Evolutionary conservation across 176 grass and related monocot genomes (phyloP).

Genomic region (sorghum (Sorghum bicolor)): DNA sequence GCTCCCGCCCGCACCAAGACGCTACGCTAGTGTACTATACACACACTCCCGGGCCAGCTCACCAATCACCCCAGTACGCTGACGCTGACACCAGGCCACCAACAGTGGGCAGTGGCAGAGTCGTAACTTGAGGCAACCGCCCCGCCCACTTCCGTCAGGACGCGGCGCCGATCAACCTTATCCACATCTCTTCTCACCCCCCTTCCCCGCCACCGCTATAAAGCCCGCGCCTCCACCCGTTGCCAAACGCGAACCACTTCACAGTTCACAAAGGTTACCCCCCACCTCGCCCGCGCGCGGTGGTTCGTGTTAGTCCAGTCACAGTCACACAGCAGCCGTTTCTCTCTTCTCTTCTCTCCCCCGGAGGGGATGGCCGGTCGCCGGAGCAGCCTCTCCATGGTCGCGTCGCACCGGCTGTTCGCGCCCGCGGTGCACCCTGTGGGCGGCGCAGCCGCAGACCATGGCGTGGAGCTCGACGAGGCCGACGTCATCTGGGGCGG

Average conservation of each 20-base stretch:
- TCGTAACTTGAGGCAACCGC: neutral
- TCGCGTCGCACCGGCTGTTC: slow-evolving; percentile 56
- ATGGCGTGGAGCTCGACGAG: slow-evolving; percentile 45
- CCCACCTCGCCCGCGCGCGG: neutral
- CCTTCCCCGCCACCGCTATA: slow-evolving; percentile 35
- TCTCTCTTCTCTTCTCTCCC: neutral
- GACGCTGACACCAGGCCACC: neutral
- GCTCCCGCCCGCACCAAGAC: no score
- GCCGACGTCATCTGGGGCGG: slow-evolving; percentile 75
- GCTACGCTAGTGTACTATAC: no score
- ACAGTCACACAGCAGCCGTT: neutral
- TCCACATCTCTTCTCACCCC: slow-evolving; percentile 31
- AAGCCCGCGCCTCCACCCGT: slow-evolving; percentile 19
- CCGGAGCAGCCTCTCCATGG: slow-evolving; percentile 50
- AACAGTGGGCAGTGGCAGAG: slow-evolving; percentile 33
- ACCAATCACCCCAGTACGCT: neutral
- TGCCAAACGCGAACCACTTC: slow-evolving; percentile 10
- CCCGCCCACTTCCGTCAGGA: slow-evolving; percentile 15
- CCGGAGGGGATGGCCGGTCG: slow-evolving; percentile 55
- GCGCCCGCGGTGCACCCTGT: slow-evolving; percentile 37
- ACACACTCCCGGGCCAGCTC: neutral
- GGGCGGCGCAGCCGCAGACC: neutral
- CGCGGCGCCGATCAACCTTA: slow-evolving; percentile 42
- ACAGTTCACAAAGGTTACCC: neutral
- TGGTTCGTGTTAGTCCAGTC: neutral